Evolutionary conservation across 129 eudicot genomes (phyloP).

Genomic region (Heracleum sosnowskyi): DNA sequence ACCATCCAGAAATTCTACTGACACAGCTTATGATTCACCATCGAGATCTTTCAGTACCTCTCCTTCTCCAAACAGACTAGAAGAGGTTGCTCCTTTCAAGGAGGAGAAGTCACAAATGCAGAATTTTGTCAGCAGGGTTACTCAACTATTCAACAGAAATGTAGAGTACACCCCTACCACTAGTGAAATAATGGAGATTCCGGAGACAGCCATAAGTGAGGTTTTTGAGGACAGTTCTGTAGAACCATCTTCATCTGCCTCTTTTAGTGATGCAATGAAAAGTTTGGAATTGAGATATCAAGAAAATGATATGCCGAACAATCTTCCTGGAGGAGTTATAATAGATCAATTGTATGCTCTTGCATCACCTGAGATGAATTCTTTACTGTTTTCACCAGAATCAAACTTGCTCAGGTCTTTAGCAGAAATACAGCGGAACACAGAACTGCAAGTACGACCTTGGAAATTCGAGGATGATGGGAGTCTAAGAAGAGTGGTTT

Average conservation of each 20-base stretch:
- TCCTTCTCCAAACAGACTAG: slow-evolving; percentile 54
- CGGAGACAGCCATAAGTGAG: slow-evolving; percentile 37
- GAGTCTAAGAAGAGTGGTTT: slow-evolving; percentile 51
- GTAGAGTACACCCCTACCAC: slow-evolving; percentile 24
- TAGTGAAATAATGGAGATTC: slow-evolving; percentile 25
- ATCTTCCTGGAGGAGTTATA: slow-evolving; percentile 67
- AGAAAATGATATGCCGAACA: slow-evolving; percentile 59
- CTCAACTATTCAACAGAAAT: slow-evolving; percentile 60
- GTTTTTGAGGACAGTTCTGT: slow-evolving; percentile 33
- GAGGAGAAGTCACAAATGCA: slow-evolving; percentile 50
- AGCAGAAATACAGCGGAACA: slow-evolving; percentile 59
- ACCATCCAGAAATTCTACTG: slow-evolving; percentile 24
- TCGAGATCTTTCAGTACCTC: slow-evolving; percentile 45
- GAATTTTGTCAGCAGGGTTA: slow-evolving; percentile 42
- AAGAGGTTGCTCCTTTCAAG: slow-evolving; percentile 42
- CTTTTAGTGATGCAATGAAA: slow-evolving; percentile 60
- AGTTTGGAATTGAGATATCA: slow-evolving; percentile 53
- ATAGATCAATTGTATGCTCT: slow-evolving; percentile 55
- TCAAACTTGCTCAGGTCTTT: slow-evolving; percentile 46
- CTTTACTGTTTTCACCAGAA: slow-evolving; percentile 66
- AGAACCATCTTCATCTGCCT: slow-evolving; percentile 39
- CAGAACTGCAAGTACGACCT: slow-evolving; percentile 68
- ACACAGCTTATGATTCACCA: slow-evolving; percentile 33
- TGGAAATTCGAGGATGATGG: slow-evolving; percentile 65
- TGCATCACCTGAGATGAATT: slow-evolving; percentile 63